These are phyloP conservation scores for Coemansia sp. DNA, from an alignment of 192 early-diverging fungal species.

Conservation along the genomic window DNA sequence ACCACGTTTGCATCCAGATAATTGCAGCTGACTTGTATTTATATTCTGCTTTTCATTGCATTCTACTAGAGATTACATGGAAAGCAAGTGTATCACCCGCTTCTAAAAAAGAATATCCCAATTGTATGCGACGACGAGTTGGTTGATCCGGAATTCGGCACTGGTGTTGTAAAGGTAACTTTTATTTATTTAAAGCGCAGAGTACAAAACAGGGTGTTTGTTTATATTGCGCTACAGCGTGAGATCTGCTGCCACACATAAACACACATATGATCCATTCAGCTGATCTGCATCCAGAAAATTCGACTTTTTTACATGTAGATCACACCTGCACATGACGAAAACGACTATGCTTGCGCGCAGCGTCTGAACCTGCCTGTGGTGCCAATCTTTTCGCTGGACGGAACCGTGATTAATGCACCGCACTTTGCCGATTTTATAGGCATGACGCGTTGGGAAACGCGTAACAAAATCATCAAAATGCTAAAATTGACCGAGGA, in stretches of 20 bases:
- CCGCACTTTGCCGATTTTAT: slow-evolving; percentile 7
- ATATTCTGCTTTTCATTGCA: neutral
- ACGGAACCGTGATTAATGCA: slow-evolving; percentile 61
- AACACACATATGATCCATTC: neutral
- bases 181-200: no score
- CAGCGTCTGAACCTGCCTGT: slow-evolving; percentile 77
- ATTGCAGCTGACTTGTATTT: no score
- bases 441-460: slow-evolving; percentile 77
- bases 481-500: slow-evolving; percentile 61
- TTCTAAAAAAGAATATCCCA: slow-evolving; percentile 61
- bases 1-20: no score
- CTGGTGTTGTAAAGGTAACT: slow-evolving; percentile 88
- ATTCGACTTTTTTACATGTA: slow-evolving; percentile 26
- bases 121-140: slow-evolving; percentile 81
- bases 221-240: neutral
- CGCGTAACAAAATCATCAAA: slow-evolving; percentile 65
- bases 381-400: slow-evolving; percentile 81
- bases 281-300: slow-evolving; percentile 7
- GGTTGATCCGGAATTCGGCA: slow-evolving; percentile 89
- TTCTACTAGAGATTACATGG: slow-evolving; percentile 55
- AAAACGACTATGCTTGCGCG: slow-evolving; percentile 85
- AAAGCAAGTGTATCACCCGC: slow-evolving; percentile 35
- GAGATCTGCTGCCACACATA: neutral
- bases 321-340: slow-evolving; percentile 95
- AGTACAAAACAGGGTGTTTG: no score